phyloP scores from a whole-genome alignment of 176 grass and related monocot species.

The Themeda triandra region DNA sequence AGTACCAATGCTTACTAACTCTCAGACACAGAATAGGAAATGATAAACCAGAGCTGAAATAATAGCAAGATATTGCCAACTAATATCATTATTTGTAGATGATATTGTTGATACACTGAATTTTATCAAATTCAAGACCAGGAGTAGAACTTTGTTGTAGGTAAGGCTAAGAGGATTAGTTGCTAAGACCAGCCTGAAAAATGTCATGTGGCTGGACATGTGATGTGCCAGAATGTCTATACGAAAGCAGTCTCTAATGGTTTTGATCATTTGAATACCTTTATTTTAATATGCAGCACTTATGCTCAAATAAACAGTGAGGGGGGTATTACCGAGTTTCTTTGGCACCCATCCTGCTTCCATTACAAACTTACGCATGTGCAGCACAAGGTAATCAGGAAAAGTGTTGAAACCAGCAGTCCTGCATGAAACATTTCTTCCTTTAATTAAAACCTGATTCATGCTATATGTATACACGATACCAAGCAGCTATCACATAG shows the following conservation, averaged over 20 bases:
- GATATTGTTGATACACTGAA: neutral
- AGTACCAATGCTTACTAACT: neutral
- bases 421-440: slow-evolving; percentile 33
- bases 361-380: slow-evolving; percentile 99
- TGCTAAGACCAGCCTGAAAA: neutral
- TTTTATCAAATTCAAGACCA: neutral
- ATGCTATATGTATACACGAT: neutral
- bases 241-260: neutral
- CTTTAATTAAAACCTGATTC: neutral
- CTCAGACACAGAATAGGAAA: neutral
- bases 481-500: neutral
- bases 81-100: neutral
- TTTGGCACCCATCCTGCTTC: slow-evolving; percentile 97
- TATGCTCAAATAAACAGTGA: neutral
- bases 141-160: neutral
- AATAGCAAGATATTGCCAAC: neutral
- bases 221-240: neutral
- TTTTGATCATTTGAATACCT: neutral
- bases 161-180: neutral
- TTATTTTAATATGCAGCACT: neutral
- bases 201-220: neutral
- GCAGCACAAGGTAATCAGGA: slow-evolving; percentile 92
- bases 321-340: slow-evolving; percentile 68
- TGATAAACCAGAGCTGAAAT: neutral
- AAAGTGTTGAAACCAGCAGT: slow-evolving; percentile 80